Evolutionary conservation across 1,139 yeast species (phyloP).

Genomic region (Geotrichum candidum): DNA sequence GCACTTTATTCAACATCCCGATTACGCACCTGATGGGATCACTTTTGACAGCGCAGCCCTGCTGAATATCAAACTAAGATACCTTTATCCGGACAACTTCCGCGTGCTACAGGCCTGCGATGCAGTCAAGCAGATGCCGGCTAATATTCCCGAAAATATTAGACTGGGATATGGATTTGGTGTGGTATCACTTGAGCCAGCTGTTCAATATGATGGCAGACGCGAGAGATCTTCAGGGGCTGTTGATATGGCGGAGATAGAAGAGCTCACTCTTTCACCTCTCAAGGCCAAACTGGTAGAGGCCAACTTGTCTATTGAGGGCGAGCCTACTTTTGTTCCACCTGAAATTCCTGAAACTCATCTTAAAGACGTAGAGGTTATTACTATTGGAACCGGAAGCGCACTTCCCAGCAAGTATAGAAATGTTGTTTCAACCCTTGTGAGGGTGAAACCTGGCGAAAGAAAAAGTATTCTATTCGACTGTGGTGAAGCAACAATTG

Average conservation of each 20-base stretch:
- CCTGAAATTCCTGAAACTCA: conserved; percentile 9
- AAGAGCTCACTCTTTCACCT: conserved; percentile 3
- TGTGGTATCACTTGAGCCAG: conserved; percentile 22
- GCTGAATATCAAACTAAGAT: conserved; percentile 52
- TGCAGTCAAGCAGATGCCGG: conserved; percentile 20
- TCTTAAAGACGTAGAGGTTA: conserved; percentile 45
- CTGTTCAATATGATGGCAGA: conserved; percentile 16
- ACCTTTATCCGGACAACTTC: conserved; percentile 48
- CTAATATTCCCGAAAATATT: conserved; percentile 7
- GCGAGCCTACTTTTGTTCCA: conserved; percentile 1
- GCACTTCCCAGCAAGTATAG: conserved; percentile 82
- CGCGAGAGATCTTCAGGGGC: conserved; percentile 16
- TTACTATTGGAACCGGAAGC: conserved; percentile 90
- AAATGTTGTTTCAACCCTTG: conserved; percentile 59
- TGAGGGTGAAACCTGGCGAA: conserved; percentile 16
- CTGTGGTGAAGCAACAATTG: conserved; percentile 91
- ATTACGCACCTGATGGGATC: conserved; percentile 55
- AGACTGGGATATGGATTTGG: background rate
- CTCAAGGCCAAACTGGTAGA: conserved; percentile 4
- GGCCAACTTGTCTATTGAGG: conserved; percentile 2
- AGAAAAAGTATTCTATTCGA: conserved; percentile 49
- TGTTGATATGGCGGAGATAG: conserved; percentile 16
- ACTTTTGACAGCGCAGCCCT: conserved; percentile 52
- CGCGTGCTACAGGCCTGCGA: conserved; percentile 42
- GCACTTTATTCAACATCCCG: conserved; percentile 67